Percentiles rank a stretch among this genome's conserved stretches.
Evolutionary conservation across 2,329 filamentous ascomycete genomes (phyloP).

Genomic region (Colletotrichum limetticola): DNA sequence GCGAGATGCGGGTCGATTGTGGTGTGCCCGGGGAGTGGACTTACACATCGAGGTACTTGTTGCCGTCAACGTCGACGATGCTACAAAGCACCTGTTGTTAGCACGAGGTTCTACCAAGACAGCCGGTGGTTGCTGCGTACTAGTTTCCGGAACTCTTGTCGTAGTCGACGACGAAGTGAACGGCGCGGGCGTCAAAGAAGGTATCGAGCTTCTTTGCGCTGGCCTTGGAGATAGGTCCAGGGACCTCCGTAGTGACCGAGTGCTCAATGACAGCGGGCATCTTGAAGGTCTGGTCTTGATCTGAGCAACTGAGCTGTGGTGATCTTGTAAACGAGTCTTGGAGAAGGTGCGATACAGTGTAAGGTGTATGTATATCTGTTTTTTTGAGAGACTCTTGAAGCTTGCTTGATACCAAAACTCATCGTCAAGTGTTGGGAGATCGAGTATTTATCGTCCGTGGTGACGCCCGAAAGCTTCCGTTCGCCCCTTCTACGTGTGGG

Average conservation of each 20-base stretch:
- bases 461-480: slow-evolving; percentile 3
- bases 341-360: not conserved
- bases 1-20: slow-evolving; percentile 11
- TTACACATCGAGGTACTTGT: slow-evolving; percentile 60
- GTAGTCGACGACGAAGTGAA: slow-evolving; percentile 65
- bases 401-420: not conserved
- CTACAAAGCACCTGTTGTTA: slow-evolving; percentile 29
- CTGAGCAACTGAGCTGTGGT: not conserved
- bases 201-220: slow-evolving; percentile 54
- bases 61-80: slow-evolving; percentile 61
- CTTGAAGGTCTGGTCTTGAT: slow-evolving; percentile 3
- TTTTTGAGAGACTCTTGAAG: not conserved
- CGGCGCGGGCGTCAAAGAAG: slow-evolving; percentile 62
- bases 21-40: slow-evolving; percentile 35
- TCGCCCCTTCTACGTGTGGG: slow-evolving; percentile 2
- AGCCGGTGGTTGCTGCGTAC: slow-evolving; percentile 35
- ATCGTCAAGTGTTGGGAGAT: not conserved
- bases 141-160: slow-evolving; percentile 64
- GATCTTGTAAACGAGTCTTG: not conserved
- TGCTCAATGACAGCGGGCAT: slow-evolving; percentile 48
- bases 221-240: slow-evolving; percentile 52
- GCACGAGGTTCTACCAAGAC: not conserved
- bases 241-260: slow-evolving; percentile 50
- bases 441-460: slow-evolving; percentile 26
- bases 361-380: not conserved